phyloP scores from a whole-genome alignment of 768 basidiomycete species.

The Chalciporus chontae region DNA sequence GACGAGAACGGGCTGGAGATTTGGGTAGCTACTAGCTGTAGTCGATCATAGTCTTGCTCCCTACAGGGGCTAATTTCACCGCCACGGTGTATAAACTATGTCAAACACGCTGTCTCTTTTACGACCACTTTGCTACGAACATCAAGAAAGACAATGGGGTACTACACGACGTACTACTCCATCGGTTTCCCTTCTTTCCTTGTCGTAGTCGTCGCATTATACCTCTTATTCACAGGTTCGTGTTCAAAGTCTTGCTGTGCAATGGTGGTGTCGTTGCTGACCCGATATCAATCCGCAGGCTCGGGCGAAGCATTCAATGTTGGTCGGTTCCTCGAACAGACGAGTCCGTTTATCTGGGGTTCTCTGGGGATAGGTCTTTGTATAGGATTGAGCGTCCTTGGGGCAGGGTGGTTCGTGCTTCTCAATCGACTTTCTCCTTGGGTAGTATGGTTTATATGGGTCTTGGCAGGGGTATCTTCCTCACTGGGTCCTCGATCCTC shows the following conservation, averaged over 20 bases:
- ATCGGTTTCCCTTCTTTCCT: conserved; percentile 70
- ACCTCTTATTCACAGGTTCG: conserved; percentile 85
- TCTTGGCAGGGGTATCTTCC: conserved; percentile 84
- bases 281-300: conserved; percentile 38
- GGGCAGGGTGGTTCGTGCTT: conserved; percentile 84
- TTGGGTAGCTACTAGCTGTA: too few species aligned
- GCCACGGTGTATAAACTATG: conserved; percentile 15
- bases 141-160: conserved; percentile 23
- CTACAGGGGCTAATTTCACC: conserved; percentile 13
- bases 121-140: not conserved
- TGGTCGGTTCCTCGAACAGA: conserved; percentile 90
- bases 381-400: conserved; percentile 89
- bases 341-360: conserved; percentile 92
- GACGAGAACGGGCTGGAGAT: conserved; percentile 9
- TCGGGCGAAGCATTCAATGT: conserved; percentile 93
- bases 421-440: not conserved
- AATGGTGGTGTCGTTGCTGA: not conserved
- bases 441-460: not conserved
- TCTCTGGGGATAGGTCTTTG: conserved; percentile 88
- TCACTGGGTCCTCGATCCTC: conserved; percentile 94
- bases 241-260: conserved; percentile 12
- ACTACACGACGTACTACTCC: conserved; percentile 48
- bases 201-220: conserved; percentile 66
- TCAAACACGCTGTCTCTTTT: not conserved
- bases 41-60: too few species aligned